Percentiles rank a stretch among this genome's conserved stretches.
These are phyloP conservation scores for Xenoacremonium recifei DNA, from an alignment of 2,329 filamentous ascomycete genomes.

Conservation along the genomic window DNA sequence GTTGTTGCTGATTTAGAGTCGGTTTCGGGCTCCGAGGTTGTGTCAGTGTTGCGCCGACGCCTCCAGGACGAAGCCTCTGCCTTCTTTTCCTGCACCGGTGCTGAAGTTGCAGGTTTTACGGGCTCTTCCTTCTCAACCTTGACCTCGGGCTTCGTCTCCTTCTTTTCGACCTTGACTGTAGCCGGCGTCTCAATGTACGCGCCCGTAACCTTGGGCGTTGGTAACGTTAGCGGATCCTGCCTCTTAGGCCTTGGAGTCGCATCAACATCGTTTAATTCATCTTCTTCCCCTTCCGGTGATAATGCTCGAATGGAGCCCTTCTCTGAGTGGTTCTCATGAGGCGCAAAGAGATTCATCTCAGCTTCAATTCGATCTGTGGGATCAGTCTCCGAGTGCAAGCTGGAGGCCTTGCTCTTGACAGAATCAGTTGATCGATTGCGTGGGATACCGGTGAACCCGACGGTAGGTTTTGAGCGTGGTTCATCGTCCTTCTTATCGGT, in stretches of 20 bases:
- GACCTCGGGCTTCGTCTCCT: slow-evolving; percentile 16
- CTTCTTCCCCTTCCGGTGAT: slow-evolving; percentile 36
- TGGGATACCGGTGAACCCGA: slow-evolving; percentile 46
- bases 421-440: slow-evolving; percentile 47
- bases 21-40: slow-evolving; percentile 31
- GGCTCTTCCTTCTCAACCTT: slow-evolving; percentile 14
- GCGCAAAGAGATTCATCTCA: slow-evolving; percentile 57
- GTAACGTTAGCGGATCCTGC: slow-evolving; percentile 45
- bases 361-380: slow-evolving; percentile 56
- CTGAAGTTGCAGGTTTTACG: slow-evolving; percentile 13
- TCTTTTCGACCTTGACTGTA: slow-evolving; percentile 40
- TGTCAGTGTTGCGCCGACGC: slow-evolving; percentile 26
- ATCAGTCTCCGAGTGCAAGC: slow-evolving; percentile 51
- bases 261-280: slow-evolving; percentile 30
- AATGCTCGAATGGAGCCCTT: slow-evolving; percentile 51
- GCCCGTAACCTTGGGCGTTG: slow-evolving; percentile 53
- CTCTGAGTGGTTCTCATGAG: slow-evolving; percentile 54
- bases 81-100: slow-evolving; percentile 24
- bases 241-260: slow-evolving; percentile 48
- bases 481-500: slow-evolving; percentile 21
- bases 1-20: slow-evolving; percentile 22
- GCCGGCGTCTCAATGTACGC: slow-evolving; percentile 58
- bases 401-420: slow-evolving; percentile 46
- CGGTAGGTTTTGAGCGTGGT: slow-evolving; percentile 36
- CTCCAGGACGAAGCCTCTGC: slow-evolving; percentile 22